phyloP scores from a whole-genome alignment of 441 rosid species.

The Syzygium malaccense region DNA sequence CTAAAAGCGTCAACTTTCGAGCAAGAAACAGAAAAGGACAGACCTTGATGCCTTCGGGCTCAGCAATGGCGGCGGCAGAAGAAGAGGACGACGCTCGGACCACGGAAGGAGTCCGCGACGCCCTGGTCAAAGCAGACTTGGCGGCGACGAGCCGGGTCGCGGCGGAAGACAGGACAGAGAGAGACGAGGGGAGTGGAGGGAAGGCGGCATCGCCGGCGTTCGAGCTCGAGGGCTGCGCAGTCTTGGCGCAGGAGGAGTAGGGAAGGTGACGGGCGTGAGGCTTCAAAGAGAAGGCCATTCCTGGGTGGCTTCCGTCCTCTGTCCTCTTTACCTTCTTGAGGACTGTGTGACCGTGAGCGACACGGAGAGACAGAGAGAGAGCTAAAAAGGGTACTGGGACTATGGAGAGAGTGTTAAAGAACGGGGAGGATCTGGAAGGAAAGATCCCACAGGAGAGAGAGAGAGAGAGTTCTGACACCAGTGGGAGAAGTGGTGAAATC shows the following conservation, averaged over 20 bases:
- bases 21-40: not conserved
- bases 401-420: not conserved
- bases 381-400: not conserved
- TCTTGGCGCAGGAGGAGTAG: not conserved
- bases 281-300: constrained; percentile 25
- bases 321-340: not conserved
- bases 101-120: constrained; percentile 3
- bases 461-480: not conserved
- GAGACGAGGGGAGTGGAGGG: not conserved
- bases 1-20: not conserved
- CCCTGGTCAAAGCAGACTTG: not conserved
- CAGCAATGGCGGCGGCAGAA: constrained; percentile 51
- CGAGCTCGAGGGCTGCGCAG: not conserved
- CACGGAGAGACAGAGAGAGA: not conserved
- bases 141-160: not conserved
- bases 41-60: constrained; percentile 83
- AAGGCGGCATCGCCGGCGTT: not conserved
- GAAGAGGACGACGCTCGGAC: constrained; percentile 34
- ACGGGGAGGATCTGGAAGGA: not conserved
- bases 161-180: constrained; percentile 19
- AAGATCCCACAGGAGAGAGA: not conserved
- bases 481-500: not conserved
- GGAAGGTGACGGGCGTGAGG: constrained; percentile 15
- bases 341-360: not conserved
- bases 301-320: not conserved